Evolutionary conservation across 257 asterid species (phyloP), one percentile per base, ranked within the genome.

Genomic region (Lithospermum erythrorhizon): DNA sequence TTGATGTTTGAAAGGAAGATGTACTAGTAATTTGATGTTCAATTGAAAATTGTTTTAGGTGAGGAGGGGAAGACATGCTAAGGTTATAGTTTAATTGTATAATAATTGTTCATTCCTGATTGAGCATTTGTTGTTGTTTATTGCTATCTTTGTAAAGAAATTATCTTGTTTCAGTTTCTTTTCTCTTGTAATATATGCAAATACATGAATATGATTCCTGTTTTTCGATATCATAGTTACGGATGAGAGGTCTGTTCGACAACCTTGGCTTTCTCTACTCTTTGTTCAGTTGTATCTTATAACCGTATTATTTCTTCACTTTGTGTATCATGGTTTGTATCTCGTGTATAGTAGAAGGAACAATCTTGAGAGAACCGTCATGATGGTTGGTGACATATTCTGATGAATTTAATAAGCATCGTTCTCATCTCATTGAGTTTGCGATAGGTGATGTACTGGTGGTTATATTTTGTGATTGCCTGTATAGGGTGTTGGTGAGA

Each of bases 1-100:
- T 48, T 6, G 0, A 16, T 47, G 71, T 70, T 62, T 68, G 63
- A 80, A 78, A 75, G 77, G 66, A 68, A 64, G 68, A n/a, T n/a
- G n/a, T n/a, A 51, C 62, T 48, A 56, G 76, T 72, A 78, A 75
- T 70, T 72, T 70, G 53, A 21, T 59, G 65, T 72, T 65, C 57
- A 67, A 58, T 30, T 64, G 56, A 29, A 53, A 67, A 61, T 58
- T 58, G 47, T 56, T 63, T 59, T 66, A 73, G 78, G 63, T 57
- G 20, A 73, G 69, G 49, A 17, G 22, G 27, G 27, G 53, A 63
- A 24, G 22, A 58, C 53, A 32, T 29, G 35, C 49, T 59, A 19
- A 7, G 27, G 64, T 52, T 70, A 15, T 21, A 27, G 35, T 25
- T 61, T 66, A 19, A 27, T 27, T 27, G 7, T 27, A 3, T 6